phyloP scores from a whole-genome alignment of 192 early-diverging fungal genomes.

The Chytriomyces sp. region DNA sequence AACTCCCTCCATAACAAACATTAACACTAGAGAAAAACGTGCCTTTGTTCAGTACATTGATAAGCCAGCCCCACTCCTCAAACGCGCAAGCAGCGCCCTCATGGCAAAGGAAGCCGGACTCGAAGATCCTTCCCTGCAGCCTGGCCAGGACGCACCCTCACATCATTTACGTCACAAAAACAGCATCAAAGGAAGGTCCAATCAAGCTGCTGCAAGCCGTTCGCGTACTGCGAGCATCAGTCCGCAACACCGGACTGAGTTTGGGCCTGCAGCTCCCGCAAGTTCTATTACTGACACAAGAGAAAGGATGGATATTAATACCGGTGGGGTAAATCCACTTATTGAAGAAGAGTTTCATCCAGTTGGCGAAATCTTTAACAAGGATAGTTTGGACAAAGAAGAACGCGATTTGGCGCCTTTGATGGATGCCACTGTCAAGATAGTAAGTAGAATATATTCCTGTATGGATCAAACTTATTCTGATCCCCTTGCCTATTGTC shows the following conservation, averaged over 20 bases:
- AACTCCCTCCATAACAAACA: too few species aligned
- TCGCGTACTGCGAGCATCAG: not conserved
- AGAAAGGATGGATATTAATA: not conserved
- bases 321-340: not conserved
- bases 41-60: slow-evolving; percentile 30
- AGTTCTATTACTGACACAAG: not conserved
- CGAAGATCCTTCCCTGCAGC: not conserved
- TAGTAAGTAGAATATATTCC: not conserved
- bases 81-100: slow-evolving; percentile 27
- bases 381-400: not conserved
- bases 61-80: slow-evolving; percentile 24
- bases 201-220: not conserved
- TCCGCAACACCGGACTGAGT: not conserved
- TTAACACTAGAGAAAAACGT: too few species aligned
- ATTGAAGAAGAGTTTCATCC: not conserved
- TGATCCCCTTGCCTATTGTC: too few species aligned
- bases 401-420: not conserved
- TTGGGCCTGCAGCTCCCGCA: not conserved
- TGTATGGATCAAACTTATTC: not conserved
- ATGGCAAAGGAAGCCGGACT: slow-evolving; percentile 6
- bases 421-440: slow-evolving; percentile 12
- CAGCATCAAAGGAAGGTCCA: not conserved
- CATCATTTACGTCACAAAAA: not conserved
- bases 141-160: not conserved
- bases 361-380: slow-evolving; percentile 12